Conservation (phyloP, 2,329 filamentous ascomycete genomes). For the Hirsutella minnesotensis region DNA sequence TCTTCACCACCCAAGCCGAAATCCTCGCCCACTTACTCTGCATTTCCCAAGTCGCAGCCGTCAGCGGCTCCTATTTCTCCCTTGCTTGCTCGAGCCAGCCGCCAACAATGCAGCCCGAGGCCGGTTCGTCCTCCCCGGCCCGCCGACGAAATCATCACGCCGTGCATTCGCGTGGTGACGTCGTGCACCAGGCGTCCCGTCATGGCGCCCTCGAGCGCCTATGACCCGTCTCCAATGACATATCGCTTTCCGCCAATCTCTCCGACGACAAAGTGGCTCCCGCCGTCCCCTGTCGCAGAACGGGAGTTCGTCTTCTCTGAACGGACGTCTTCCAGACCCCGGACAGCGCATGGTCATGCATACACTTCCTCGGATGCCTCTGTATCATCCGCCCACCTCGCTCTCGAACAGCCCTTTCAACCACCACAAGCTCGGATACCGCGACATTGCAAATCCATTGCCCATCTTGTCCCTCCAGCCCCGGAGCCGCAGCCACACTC, state of each 20-base stretch:
- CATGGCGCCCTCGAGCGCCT: not conserved
- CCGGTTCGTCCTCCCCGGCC: constrained; percentile 18
- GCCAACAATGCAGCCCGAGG: constrained; percentile 2
- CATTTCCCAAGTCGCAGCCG: constrained; percentile 25
- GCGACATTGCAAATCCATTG: constrained; percentile 15
- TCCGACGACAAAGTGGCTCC: not conserved
- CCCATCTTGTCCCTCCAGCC: constrained; percentile 10
- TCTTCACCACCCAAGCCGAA: constrained; percentile 9
- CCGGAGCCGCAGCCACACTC: constrained; percentile 21
- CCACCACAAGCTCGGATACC: constrained; percentile 8
- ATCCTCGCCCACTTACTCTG: constrained; percentile 23
- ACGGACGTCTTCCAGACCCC: not conserved
- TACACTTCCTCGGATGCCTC: constrained; percentile 10
- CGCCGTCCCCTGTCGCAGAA: constrained; percentile 1
- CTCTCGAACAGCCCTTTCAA: constrained; percentile 1
- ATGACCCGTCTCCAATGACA: not conserved
- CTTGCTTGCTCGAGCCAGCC: not conserved
- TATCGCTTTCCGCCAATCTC: not conserved
- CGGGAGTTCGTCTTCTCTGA: constrained; percentile 1
- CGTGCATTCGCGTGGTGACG: constrained; percentile 11
- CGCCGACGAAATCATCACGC: constrained; percentile 13
- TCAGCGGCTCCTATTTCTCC: not conserved
- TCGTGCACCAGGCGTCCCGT: constrained; percentile 7
- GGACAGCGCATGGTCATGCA: constrained; percentile 5
- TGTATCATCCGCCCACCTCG: constrained; percentile 11